Base-by-base conservation (phyloP, 1,139 yeast genomes). In the Geotrichum klebahnii region DNA sequence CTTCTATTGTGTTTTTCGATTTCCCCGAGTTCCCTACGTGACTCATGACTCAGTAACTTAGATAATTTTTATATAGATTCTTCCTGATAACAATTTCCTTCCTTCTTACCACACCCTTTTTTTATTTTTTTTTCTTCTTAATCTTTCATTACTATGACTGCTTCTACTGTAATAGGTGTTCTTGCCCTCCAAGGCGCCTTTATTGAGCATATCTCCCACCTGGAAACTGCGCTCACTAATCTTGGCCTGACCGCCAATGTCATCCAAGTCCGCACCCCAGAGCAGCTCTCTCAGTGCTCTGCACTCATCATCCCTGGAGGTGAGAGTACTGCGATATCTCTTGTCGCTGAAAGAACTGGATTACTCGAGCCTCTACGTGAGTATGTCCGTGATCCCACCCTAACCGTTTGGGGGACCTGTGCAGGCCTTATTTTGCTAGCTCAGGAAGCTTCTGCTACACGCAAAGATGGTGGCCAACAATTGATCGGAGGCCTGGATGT, bases 171-270 rank as follows among this genome's bases (percentile, higher is more conserved):
- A 19, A 73, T 86, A 6, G 95, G 95, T 0, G 90, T 85, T 0
- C 68, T 86, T 50, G 88, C 94, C 0, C 74, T 86, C 24, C 95
- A 86, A 63, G 95, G 95, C 2, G 92, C 95, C 0, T 86, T 84
- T 61, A 64, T 70, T 19, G 95, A 86, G 63, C 95, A 86, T 63
- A 67, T 82, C n/a, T 66, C 72, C 3, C 80, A 78, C 59, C 70
- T 83, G 48, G 63, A 71, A 31, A 59, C 62, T 31, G 77, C 81
- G 2, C 65, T 72, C 5, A 54, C 58, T 56, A 19, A 48, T 57
- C 35, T 59, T 44, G 19, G 51, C 49, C 34, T 51, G 54, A 46
- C 50, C 16, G 44, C 61, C 36, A 35, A 29, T 14, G 68, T 80
- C 17, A 64, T 73, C 2, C 78, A 79, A 53, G 85, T 86, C 9